These are phyloP conservation scores for Kuraishia ogatae DNA, from an alignment of 805 yeast genomes.

Conservation along the genomic window DNA sequence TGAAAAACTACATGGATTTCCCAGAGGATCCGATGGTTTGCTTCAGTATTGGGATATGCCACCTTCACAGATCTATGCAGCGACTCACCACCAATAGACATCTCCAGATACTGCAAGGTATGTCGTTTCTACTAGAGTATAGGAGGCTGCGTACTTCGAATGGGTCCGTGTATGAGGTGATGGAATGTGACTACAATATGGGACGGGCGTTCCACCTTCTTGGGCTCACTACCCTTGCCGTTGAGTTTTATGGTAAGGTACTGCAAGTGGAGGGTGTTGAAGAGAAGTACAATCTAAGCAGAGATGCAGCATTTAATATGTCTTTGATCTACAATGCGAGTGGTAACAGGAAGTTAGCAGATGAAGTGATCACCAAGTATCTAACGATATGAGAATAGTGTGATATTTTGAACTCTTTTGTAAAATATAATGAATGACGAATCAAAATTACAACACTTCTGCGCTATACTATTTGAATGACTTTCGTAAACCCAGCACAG, in stretches of 20 bases:
- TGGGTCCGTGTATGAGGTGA: conserved; percentile 37
- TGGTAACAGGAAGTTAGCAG: conserved; percentile 64
- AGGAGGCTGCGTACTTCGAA: conserved; percentile 37
- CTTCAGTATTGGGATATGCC: conserved; percentile 67
- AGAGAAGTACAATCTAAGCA: conserved; percentile 46
- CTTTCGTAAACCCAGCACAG: too few species aligned
- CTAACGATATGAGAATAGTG: conserved; percentile 19
- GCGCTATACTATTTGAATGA: not conserved
- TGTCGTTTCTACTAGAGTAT: conserved; percentile 72
- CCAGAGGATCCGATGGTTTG: conserved; percentile 75
- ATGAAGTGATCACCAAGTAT: conserved; percentile 54
- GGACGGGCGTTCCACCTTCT: conserved; percentile 82
- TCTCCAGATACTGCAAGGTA: conserved; percentile 79
- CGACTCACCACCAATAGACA: conserved; percentile 81
- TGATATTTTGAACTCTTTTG: not conserved
- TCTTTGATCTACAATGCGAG: conserved; percentile 64
- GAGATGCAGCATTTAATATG: conserved; percentile 83
- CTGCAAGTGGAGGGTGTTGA: conserved; percentile 33
- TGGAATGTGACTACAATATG: conserved; percentile 75
- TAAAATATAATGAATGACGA: not conserved
- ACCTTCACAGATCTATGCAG: conserved; percentile 87
- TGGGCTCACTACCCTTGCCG: conserved; percentile 69
- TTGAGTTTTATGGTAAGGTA: conserved; percentile 64
- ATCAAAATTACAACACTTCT: too few species aligned
- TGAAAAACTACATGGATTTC: conserved; percentile 57